Percentiles rank a stretch among this genome's conserved stretches.
Conservation (phyloP, 129 eudicot genomes). For the Flaveria trinervia region DNA sequence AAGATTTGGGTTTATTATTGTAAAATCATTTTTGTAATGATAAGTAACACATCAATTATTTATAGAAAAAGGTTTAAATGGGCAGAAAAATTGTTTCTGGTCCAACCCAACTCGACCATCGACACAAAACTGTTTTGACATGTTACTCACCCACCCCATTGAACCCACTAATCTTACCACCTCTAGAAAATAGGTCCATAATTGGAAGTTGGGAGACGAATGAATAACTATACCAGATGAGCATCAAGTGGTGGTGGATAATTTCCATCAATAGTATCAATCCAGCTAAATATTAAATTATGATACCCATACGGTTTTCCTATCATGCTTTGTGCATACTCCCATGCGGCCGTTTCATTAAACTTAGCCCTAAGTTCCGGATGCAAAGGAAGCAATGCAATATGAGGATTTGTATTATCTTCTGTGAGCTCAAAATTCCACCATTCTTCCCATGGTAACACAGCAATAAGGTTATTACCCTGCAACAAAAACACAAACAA, state of each 20-base stretch:
- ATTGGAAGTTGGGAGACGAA: neutral
- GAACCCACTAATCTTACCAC: neutral
- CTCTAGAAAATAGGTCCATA: neutral
- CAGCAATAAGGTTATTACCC: constrained; percentile 85
- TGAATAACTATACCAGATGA: constrained; percentile 58
- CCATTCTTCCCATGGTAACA: constrained; percentile 97
- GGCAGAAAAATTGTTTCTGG: neutral
- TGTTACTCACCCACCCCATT: neutral
- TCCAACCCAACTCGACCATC: neutral
- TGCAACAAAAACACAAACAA: constrained; percentile 27
- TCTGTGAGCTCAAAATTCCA: constrained; percentile 84
- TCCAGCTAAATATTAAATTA: constrained; percentile 95
- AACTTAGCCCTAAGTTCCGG: constrained; percentile 80
- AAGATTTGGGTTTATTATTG: neutral
- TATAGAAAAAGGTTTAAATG: neutral
- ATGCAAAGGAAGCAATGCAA: constrained; percentile 94
- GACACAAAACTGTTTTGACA: neutral
- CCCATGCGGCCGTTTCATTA: constrained; percentile 95
- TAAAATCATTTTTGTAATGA: neutral
- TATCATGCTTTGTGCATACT: constrained; percentile 79
- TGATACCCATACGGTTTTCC: constrained; percentile 89
- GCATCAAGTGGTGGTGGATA: constrained; percentile 96
- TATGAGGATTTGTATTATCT: constrained; percentile 89
- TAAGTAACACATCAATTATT: neutral
- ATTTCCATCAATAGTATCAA: constrained; percentile 74